Evolutionary conservation across 2,329 filamentous ascomycete species (phyloP), one percentile per base, ranked within the genome.

Genomic region (Talaromyces sp.): DNA sequence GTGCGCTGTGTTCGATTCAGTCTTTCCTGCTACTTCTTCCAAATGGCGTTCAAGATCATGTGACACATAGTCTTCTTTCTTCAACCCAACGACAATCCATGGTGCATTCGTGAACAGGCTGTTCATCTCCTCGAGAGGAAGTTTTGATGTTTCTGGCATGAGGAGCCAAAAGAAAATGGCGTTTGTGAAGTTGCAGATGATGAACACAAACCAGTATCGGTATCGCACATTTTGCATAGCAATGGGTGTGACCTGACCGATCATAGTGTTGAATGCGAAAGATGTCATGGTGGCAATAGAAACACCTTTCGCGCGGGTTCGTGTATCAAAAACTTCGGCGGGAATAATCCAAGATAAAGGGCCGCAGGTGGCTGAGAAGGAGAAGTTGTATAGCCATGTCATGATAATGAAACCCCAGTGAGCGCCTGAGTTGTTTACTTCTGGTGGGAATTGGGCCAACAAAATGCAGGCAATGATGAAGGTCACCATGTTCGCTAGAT

Each of bases 321-420:
- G 84, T 2, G 88, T 92, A 74, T 92, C 89, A 76, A 92, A 92
- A 44, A 91, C 88, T 71, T 91, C 88, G 57, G 88, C 86, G 0
- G 74, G 76, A 37, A 81, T 79, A 61, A 84, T 84, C 82, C 83
- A 86, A 21, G 83, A 81, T 1, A 92, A 76, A 0, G 89, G 88
- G 23, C 89, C 89, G 64, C 87, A 90, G 1, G 88, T 88, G 37
- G 83, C 82, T 3, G 83, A 88, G 80, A 91, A 92, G 46, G 82
- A 88, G 78, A 92, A 89, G 76, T 93, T 92, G 81, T 91, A 93
- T 1, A 90, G 72, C 90, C 90, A 93, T 1, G 89, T 93, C 68
- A 86, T 83, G 62, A 84, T 80, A 65, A 93, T 93, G 75, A 93
- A 93, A 1, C 85, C 88, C 87, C 88, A 91, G 6, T 82, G 81